A percentile compares a stretch with the other conserved stretches of the same genome.
Conservation (phyloP, 345 rosid genomes). For the Boechera retrofracta region DNA sequence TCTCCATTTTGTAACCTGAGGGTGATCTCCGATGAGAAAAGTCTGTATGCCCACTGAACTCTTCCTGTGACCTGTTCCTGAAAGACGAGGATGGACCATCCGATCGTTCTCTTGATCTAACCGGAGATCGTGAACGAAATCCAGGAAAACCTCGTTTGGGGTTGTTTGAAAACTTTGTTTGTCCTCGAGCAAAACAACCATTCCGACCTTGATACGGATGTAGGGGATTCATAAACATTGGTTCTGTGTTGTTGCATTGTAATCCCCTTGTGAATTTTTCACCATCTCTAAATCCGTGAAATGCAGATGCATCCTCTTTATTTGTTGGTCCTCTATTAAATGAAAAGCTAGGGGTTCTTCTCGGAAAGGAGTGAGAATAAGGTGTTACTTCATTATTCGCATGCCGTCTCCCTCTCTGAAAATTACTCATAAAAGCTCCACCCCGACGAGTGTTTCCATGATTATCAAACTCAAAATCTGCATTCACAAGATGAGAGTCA, state of each 20-base stretch:
- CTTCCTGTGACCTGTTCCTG: constrained; percentile 77
- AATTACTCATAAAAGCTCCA: constrained; percentile 56
- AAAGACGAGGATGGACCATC: constrained; percentile 74
- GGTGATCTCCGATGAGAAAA: constrained; percentile 68
- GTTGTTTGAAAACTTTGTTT: constrained; percentile 56
- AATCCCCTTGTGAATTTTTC: constrained; percentile 61
- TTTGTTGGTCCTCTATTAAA: constrained; percentile 62
- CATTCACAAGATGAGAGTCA: constrained; percentile 46
- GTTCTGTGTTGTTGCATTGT: constrained; percentile 55
- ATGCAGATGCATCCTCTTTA: constrained; percentile 62
- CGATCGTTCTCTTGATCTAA: constrained; percentile 62
- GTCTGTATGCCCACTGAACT: constrained; percentile 63
- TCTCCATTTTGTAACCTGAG: constrained; percentile 65
- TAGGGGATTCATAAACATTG: constrained; percentile 52
- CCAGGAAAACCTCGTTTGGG: constrained; percentile 57
- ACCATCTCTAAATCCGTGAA: constrained; percentile 62
- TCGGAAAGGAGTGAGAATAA: constrained; percentile 50
- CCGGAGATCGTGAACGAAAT: constrained; percentile 72
- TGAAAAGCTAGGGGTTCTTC: constrained; percentile 61
- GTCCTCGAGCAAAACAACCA: constrained; percentile 59
- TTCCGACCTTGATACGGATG: constrained; percentile 64
- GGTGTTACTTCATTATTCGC: constrained; percentile 50
- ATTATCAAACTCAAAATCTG: constrained; percentile 55
- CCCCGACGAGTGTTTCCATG: constrained; percentile 55
- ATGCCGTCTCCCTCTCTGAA: constrained; percentile 66